These are phyloP conservation scores for Pythium phragmiticola DNA, from an alignment of 352 stramenopile species.

Conservation along the genomic window DNA sequence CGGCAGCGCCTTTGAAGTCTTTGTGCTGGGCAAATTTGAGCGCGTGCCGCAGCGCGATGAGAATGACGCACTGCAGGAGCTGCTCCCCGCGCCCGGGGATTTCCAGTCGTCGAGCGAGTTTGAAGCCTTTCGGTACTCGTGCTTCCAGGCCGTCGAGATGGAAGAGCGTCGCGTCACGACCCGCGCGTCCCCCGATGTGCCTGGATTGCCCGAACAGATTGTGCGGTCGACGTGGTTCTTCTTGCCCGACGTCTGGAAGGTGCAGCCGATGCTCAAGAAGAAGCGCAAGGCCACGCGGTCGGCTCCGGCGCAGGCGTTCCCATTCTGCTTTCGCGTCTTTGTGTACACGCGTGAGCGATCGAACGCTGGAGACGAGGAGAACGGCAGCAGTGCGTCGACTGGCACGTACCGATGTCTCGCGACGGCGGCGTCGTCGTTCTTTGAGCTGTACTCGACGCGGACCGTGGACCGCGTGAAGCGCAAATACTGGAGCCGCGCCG, in stretches of 20 bases:
- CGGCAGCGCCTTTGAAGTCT: conserved; percentile 51
- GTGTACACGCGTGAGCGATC: conserved; percentile 43
- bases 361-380: neutral
- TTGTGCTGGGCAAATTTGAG: conserved; percentile 80
- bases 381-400: neutral
- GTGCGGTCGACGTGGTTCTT: conserved; percentile 85
- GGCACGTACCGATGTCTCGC: conserved; percentile 51
- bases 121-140: conserved; percentile 74
- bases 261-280: conserved; percentile 88
- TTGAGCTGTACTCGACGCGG: conserved; percentile 84
- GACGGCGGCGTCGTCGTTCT: conserved; percentile 63
- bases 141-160: conserved; percentile 83
- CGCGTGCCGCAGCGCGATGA: conserved; percentile 69
- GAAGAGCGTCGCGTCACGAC: conserved; percentile 56
- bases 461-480: conserved; percentile 82
- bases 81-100: conserved; percentile 37
- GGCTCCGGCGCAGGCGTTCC: conserved; percentile 77
- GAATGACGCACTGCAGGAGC: conserved; percentile 38
- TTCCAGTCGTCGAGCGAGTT: conserved; percentile 53
- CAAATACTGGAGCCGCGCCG: conserved; percentile 49
- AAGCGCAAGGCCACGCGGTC: conserved; percentile 87
- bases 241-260: conserved; percentile 85
- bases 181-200: conserved; percentile 13
- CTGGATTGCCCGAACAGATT: conserved; percentile 17
- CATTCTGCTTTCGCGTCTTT: conserved; percentile 85